phyloP scores from a whole-genome alignment of 139 green algal genomes.

The Chlamydomonas incerta region DNA sequence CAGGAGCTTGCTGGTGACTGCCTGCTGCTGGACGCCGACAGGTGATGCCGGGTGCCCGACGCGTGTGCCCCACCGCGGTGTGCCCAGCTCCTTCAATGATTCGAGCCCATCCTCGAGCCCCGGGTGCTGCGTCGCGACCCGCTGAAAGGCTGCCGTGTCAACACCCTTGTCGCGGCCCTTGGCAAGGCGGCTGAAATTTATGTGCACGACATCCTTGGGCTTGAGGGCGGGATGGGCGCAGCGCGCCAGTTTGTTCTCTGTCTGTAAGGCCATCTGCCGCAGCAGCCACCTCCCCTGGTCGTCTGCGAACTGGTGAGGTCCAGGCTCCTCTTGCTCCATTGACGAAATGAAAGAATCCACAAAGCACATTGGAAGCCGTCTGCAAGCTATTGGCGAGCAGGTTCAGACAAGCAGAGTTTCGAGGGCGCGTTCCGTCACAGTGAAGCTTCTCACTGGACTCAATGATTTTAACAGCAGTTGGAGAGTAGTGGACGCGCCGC shows the following conservation, averaged over 20 bases:
- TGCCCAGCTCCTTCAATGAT: conserved; percentile 10
- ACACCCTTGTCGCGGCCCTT: conserved; percentile 3
- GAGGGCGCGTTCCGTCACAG: neutral
- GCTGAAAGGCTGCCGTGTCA: neutral
- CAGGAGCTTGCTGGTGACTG: conserved; percentile 22
- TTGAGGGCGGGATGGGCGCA: neutral
- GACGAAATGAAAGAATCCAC: neutral
- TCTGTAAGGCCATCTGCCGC: conserved; percentile 5
- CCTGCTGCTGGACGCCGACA: too few species aligned
- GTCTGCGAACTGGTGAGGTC: neutral
- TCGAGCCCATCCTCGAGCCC: conserved; percentile 4
- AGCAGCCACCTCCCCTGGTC: neutral
- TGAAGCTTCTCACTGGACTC: too few species aligned
- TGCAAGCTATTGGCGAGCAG: neutral
- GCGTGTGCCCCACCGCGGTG: neutral
- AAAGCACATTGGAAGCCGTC: neutral
- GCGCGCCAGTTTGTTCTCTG: conserved; percentile 27
- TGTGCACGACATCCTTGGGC: neutral
- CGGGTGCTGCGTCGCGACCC: neutral
- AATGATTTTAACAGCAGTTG: too few species aligned
- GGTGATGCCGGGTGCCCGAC: too few species aligned
- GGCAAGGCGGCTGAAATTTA: conserved; percentile 23
- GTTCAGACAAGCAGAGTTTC: neutral
- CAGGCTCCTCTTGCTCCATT: neutral
- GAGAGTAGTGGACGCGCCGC: too few species aligned